Evolutionary conservation across 768 basidiomycete species (phyloP), one percentile per base, ranked within the genome.

Genomic region (Paxillus involutus): DNA sequence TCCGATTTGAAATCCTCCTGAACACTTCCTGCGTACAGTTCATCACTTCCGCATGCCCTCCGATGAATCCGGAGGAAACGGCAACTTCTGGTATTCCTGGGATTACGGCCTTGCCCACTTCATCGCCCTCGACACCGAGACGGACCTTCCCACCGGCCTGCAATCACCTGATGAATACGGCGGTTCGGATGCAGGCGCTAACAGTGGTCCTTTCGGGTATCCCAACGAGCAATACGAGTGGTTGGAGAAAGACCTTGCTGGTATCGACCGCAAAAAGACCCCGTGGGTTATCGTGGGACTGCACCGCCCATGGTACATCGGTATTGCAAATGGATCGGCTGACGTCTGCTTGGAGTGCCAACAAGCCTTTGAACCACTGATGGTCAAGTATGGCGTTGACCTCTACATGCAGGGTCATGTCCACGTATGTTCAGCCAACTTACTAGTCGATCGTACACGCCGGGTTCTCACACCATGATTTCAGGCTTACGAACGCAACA

Each of bases 21-120:
- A 51, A n/a, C 37, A 3, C 26, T 40, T 49, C 9, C 6, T n/a
- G 26, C 4, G 2, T 21, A 26, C 35, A 68, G 67, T 67, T 26
- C 67, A 63, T 21, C 66, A 69, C 39, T 68, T 60, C 48, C 52
- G 47, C 21, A 68, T 69, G 66, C 67, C 66, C 13, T 62, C 65
- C 7, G 56, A 57, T 0, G 64, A 57, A 37, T 67, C 66, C 7
- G 60, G 65, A 11, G 63, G 66, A 5, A 35, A 63, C 14, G 52
- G 66, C 7, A 69, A 68, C 36, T 65, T 69, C 30, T 69, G 67
- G 66, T 69, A 68, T 54, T 68, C 66, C 14, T 68, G 64, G n/a
- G 57, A 68, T 49, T 61, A 69, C 16, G 65, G 65, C 39, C 62
- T 69, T 16, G 67, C 63, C 11, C 66, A 68, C 45, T 68, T 68